These are phyloP conservation scores for Carallia pectinifolia DNA, from an alignment of 345 rosid species.

Conservation along the genomic window DNA sequence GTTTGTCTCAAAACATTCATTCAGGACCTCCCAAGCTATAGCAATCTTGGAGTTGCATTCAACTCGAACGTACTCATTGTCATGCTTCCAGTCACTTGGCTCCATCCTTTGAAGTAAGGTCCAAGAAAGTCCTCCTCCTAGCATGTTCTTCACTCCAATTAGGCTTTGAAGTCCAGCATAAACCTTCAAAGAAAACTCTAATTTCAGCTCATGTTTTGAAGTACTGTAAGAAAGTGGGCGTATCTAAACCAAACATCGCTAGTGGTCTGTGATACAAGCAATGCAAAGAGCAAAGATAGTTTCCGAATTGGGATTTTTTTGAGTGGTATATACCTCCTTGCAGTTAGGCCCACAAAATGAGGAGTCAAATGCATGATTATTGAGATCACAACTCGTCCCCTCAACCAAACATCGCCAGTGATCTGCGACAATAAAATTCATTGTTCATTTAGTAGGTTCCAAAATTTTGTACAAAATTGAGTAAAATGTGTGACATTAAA, in stretches of 20 bases:
- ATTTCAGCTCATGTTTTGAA: no score
- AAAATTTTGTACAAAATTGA: neutral
- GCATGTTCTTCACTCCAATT: conserved; percentile 5
- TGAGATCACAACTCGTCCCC: neutral
- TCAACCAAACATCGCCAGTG: neutral
- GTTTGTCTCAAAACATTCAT: conserved; percentile 13
- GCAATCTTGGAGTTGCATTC: conserved; percentile 14
- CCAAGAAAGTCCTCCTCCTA: conserved; percentile 14
- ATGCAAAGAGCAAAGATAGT: no score
- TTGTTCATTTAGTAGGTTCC: neutral
- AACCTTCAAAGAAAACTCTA: no score
- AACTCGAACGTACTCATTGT: neutral
- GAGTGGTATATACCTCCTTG: neutral
- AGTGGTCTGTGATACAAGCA: no score
- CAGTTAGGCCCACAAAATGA: neutral
- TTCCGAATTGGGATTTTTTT: no score
- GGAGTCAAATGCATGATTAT: neutral
- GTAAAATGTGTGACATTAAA: neutral
- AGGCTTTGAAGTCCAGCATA: neutral
- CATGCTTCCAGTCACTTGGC: neutral
- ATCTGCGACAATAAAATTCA: neutral
- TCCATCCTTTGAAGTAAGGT: conserved; percentile 10
- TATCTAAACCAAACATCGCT: no score
- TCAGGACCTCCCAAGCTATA: conserved; percentile 14
- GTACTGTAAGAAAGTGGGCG: no score